Conservation (phyloP, 1,284 basidiomycete species). For the Marasmius tenuissimus region DNA sequence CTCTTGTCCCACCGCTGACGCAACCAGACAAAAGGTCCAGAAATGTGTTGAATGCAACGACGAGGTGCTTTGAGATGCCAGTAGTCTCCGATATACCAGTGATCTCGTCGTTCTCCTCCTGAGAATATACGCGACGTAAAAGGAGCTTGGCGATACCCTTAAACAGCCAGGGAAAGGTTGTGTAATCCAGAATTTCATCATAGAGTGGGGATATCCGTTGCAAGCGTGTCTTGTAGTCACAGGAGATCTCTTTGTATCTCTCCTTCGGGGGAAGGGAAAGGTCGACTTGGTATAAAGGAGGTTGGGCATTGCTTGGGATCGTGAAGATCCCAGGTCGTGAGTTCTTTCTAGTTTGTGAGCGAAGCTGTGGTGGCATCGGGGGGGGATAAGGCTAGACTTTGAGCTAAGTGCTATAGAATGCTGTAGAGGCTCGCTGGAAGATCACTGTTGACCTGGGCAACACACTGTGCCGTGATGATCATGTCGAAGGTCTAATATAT, state of each 20-base stretch:
- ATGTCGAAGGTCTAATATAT: no score
- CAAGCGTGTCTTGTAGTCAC: conserved; percentile 26
- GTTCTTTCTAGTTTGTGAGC: background rate
- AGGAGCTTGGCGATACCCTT: conserved; percentile 23
- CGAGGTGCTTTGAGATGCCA: conserved; percentile 19
- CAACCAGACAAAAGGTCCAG: conserved; percentile 35
- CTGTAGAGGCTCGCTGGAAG: background rate
- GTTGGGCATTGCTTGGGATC: conserved; percentile 4
- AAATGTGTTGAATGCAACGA: conserved; percentile 38
- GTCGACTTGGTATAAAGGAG: conserved; percentile 30
- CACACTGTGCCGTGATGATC: no score
- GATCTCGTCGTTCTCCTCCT: conserved; percentile 33
- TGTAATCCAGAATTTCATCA: conserved; percentile 22
- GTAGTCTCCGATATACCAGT: conserved; percentile 27
- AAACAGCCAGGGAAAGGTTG: conserved; percentile 22
- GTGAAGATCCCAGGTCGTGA: background rate
- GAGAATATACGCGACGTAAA: conserved; percentile 26
- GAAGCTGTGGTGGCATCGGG: background rate
- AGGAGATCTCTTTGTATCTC: conserved; percentile 29
- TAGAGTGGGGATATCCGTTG: conserved; percentile 25
- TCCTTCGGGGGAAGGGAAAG: conserved; percentile 29
- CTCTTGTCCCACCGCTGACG: conserved; percentile 31
- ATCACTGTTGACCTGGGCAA: background rate
- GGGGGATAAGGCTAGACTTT: background rate
- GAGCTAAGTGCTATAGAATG: background rate